Evolutionary conservation across 768 basidiomycete species (phyloP).

Genomic region (Tulasnella sp.): DNA sequence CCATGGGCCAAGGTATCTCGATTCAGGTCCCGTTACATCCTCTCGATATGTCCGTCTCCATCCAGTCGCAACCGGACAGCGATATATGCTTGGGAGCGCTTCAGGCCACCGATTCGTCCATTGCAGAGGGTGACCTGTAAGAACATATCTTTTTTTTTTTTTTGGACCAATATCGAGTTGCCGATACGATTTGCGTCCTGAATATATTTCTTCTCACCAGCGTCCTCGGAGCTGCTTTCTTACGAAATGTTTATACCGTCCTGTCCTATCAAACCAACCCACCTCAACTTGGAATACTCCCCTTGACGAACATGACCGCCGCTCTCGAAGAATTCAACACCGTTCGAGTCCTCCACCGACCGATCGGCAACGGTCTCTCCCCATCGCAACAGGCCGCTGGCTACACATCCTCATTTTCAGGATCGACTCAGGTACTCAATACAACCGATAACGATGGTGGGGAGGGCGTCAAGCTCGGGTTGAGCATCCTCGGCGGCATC

Average conservation of each 20-base stretch:
- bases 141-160: neutral
- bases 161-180: neutral
- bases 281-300: slow-evolving; percentile 48
- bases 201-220: no score
- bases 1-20: slow-evolving; percentile 41
- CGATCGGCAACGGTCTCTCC: slow-evolving; percentile 27
- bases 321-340: slow-evolving; percentile 59
- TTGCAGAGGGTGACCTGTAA: slow-evolving; percentile 17
- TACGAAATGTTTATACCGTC: slow-evolving; percentile 66
- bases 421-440: neutral
- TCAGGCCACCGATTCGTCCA: neutral
- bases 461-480: slow-evolving; percentile 42
- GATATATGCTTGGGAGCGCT: slow-evolving; percentile 14
- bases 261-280: slow-evolving; percentile 49
- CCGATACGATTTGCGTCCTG: slow-evolving; percentile 1
- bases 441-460: slow-evolving; percentile 21
- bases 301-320: slow-evolving; percentile 47
- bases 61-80: slow-evolving; percentile 25
- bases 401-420: slow-evolving; percentile 13
- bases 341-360: slow-evolving; percentile 55
- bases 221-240: slow-evolving; percentile 67
- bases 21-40: slow-evolving; percentile 53
- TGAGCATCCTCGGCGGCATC: slow-evolving; percentile 52
- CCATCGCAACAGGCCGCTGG: neutral
- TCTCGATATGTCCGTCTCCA: slow-evolving; percentile 46